A percentile compares a stretch with the other conserved stretches of the same genome.
Conservation (phyloP, 768 basidiomycete genomes). For the Tricholoma hemisulphureum region DNA sequence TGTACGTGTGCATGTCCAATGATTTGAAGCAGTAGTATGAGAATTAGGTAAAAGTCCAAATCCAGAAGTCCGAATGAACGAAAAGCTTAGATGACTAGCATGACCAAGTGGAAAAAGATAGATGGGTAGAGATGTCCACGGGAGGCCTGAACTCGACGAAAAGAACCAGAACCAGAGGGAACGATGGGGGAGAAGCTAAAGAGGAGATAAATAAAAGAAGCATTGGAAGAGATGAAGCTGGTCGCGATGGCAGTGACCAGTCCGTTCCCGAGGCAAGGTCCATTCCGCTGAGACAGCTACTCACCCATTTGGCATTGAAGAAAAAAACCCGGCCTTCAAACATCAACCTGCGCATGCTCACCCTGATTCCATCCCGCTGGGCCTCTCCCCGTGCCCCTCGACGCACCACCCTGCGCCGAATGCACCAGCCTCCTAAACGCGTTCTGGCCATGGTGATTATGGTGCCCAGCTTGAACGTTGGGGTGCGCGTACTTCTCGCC, state of each 20-base stretch:
- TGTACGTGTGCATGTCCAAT: constrained; percentile 6
- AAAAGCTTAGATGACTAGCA: constrained; percentile 25
- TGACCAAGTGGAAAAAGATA: constrained; percentile 4
- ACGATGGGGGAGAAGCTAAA: constrained; percentile 11
- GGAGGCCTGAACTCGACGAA: neutral
- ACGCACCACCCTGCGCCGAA: constrained; percentile 22
- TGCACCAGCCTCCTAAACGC: constrained; percentile 31
- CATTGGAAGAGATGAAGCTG: constrained; percentile 2
- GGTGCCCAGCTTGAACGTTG: constrained; percentile 2
- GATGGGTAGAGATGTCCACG: constrained; percentile 8
- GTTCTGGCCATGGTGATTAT: constrained; percentile 17
- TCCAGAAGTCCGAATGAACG: constrained; percentile 2
- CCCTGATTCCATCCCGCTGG: neutral
- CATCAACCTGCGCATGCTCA: constrained; percentile 8
- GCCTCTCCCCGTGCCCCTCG: constrained; percentile 14
- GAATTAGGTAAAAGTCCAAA: neutral
- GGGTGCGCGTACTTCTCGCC: constrained; percentile 16
- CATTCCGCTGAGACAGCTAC: neutral
- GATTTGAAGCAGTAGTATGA: neutral
- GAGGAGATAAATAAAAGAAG: constrained; percentile 10
- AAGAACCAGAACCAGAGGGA: neutral
- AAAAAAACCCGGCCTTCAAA: constrained; percentile 1
- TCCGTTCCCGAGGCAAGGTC: neutral
- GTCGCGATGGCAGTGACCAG: neutral
- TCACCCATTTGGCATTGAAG: neutral